These are phyloP conservation scores for Phallus indusiatus DNA, from an alignment of 768 basidiomycete species.

Conservation along the genomic window DNA sequence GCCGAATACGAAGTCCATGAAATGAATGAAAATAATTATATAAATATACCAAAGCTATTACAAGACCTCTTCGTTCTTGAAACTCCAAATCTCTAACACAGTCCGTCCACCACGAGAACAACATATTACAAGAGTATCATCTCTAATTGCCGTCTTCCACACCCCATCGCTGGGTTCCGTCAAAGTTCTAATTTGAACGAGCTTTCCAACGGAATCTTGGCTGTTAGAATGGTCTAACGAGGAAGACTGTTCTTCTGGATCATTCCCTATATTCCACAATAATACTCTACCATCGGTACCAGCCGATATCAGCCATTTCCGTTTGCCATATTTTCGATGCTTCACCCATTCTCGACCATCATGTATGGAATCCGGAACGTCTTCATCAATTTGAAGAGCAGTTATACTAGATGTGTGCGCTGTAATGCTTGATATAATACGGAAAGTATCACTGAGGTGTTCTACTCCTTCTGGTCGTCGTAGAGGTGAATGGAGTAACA, in stretches of 20 bases:
- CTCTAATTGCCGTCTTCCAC: constrained; percentile 76
- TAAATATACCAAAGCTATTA: not conserved
- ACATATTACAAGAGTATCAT: constrained; percentile 69
- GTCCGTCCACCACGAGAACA: constrained; percentile 75
- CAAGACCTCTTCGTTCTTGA: constrained; percentile 17
- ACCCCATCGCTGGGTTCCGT: constrained; percentile 70
- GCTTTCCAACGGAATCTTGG: constrained; percentile 39
- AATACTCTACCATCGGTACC: constrained; percentile 81
- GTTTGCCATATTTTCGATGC: not conserved
- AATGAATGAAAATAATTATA: too few species aligned
- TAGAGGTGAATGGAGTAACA: constrained; percentile 31
- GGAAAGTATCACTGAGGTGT: constrained; percentile 34
- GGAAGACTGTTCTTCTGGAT: constrained; percentile 27
- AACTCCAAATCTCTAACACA: constrained; percentile 81
- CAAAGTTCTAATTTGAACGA: constrained; percentile 58
- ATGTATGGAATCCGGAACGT: constrained; percentile 30
- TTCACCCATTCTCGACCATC: not conserved
- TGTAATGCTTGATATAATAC: constrained; percentile 44
- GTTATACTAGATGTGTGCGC: constrained; percentile 89
- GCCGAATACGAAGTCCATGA: not conserved
- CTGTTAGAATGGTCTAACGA: constrained; percentile 17
- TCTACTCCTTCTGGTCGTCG: constrained; percentile 1
- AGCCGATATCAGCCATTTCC: constrained; percentile 50
- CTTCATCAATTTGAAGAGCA: constrained; percentile 74
- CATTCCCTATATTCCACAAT: constrained; percentile 49